These are phyloP conservation scores for Ceratocystis smalleyi DNA, from an alignment of 2,329 filamentous ascomycete species.

Conservation along the genomic window DNA sequence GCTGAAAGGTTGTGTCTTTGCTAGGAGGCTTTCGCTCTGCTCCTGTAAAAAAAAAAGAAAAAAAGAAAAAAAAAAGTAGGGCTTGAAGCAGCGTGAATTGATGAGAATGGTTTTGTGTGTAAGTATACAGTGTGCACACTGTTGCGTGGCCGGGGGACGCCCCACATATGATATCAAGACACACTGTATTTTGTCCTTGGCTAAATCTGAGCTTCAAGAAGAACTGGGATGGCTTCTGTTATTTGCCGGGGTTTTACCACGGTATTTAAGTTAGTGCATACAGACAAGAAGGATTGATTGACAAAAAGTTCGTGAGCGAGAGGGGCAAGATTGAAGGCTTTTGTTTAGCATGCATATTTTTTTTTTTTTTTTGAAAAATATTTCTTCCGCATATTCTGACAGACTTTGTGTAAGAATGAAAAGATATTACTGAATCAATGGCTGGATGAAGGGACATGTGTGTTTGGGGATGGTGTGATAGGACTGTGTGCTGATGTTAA, in stretches of 20 bases:
- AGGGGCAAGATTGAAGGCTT: too few species aligned
- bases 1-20: background rate
- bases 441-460: too few species aligned
- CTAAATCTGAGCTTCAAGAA: background rate
- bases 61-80: background rate
- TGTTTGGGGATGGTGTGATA: too few species aligned
- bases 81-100: background rate
- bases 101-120: background rate
- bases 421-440: too few species aligned
- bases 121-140: background rate
- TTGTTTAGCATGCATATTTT: too few species aligned
- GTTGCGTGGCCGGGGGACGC: background rate
- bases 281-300: background rate
- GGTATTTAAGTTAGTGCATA: background rate
- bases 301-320: background rate
- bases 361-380: too few species aligned
- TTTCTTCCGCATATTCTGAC: too few species aligned
- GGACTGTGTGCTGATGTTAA: too few species aligned
- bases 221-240: background rate
- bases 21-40: background rate
- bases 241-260: background rate
- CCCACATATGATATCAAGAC: background rate
- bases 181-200: background rate
- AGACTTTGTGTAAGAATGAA: too few species aligned
- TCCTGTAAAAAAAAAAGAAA: background rate